These are phyloP conservation scores for Fusarium sp. DNA, from an alignment of 2,329 filamentous ascomycete genomes.

Conservation along the genomic window DNA sequence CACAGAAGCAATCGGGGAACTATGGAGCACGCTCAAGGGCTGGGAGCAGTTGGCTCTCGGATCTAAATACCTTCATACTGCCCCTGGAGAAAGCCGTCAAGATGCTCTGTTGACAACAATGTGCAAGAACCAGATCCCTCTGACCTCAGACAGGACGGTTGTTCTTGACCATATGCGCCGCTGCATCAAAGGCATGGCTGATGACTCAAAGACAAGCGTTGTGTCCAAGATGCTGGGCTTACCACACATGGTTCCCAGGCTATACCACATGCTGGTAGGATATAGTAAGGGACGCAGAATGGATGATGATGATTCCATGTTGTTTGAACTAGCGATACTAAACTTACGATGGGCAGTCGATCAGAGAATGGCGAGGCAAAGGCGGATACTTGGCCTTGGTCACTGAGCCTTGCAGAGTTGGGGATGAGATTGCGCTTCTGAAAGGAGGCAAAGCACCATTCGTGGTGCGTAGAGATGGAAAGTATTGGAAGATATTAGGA, in stretches of 20 bases:
- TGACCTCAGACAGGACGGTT: neutral
- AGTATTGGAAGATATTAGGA: constrained; percentile 8
- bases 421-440: neutral
- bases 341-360: constrained; percentile 2
- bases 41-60: neutral
- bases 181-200: neutral
- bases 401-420: neutral
- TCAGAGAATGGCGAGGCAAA: neutral
- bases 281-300: neutral
- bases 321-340: neutral
- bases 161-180: neutral
- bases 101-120: neutral
- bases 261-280: neutral
- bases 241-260: neutral
- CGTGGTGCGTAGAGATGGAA: neutral
- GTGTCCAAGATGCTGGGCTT: neutral
- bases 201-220: neutral
- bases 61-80: neutral
- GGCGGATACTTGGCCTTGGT: neutral
- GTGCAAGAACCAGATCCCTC: neutral
- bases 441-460: neutral
- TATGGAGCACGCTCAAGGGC: neutral
- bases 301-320: neutral
- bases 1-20: neutral
- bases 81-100: neutral